These are phyloP conservation scores for Nepenthes mirabilis DNA, from an alignment of 148 eudicot genomes.

Conservation along the genomic window DNA sequence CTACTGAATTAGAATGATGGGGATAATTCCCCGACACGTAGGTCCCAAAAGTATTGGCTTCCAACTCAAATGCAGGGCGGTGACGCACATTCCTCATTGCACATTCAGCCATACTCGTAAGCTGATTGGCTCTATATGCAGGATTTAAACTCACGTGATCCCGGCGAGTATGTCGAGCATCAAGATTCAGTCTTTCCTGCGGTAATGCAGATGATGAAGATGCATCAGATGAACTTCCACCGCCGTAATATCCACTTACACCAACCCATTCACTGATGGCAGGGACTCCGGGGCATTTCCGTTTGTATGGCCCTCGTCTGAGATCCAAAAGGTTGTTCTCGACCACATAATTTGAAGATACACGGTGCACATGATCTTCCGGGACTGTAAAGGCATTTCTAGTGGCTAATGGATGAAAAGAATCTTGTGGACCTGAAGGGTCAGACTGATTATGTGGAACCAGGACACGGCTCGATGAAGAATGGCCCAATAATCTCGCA, in stretches of 20 bases:
- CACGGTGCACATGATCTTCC: constrained; percentile 44
- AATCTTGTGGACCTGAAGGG: constrained; percentile 30
- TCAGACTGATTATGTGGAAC: constrained; percentile 38
- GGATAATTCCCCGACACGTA: constrained; percentile 29
- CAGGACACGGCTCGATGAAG: constrained; percentile 32
- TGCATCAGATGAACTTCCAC: constrained; percentile 49
- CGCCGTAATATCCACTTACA: constrained; percentile 41
- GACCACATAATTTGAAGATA: constrained; percentile 45
- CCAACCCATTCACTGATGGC: constrained; percentile 40
- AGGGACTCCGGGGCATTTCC: constrained; percentile 58
- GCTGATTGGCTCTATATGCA: constrained; percentile 26
- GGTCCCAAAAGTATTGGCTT: constrained; percentile 28
- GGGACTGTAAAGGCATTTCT: constrained; percentile 26
- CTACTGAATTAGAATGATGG: constrained; percentile 25
- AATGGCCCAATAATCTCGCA: constrained; percentile 28
- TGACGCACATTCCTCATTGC: constrained; percentile 76
- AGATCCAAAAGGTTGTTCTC: constrained; percentile 44
- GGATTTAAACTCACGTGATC: constrained; percentile 27
- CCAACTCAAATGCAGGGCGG: constrained; percentile 43
- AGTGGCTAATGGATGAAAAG: constrained; percentile 34
- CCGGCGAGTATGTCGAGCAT: constrained; percentile 11
- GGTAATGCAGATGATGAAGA: constrained; percentile 28
- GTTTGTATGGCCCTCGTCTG: constrained; percentile 44
- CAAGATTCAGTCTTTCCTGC: constrained; percentile 36
- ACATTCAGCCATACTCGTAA: constrained; percentile 39